Evolutionary conservation across 1,284 basidiomycete species (phyloP).

Genomic region (Fomitopsis palustris): DNA sequence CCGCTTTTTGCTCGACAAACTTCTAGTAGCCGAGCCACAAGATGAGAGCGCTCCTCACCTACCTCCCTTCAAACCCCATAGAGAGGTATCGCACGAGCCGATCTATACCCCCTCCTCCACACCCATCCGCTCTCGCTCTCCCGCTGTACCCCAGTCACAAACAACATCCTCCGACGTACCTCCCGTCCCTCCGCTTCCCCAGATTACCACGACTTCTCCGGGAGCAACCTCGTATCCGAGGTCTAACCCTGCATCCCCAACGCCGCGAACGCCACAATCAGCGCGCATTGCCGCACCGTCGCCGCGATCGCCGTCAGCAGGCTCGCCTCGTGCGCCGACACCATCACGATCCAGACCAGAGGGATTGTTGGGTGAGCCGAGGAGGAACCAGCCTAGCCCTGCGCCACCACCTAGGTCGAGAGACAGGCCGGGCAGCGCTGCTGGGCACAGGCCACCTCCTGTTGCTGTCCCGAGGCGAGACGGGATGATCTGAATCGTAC

Average conservation of each 20-base stretch:
- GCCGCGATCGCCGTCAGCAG: conserved; percentile 17
- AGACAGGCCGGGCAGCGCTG: conserved; percentile 56
- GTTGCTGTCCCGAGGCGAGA: conserved; percentile 29
- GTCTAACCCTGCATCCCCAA: conserved; percentile 12
- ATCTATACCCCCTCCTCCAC: conserved; percentile 26
- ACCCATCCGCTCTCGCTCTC: conserved; percentile 28
- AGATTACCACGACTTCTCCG: conserved; percentile 11
- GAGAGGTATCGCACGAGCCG: conserved; percentile 24
- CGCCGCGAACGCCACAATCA: conserved; percentile 17
- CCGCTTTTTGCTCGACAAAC: conserved; percentile 74
- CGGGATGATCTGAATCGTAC: conserved; percentile 24
- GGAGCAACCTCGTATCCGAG: conserved; percentile 6
- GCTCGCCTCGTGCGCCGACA: conserved; percentile 17
- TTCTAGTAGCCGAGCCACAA: conserved; percentile 56
- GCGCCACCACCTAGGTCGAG: conserved; percentile 56
- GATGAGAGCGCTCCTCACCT: conserved; percentile 16
- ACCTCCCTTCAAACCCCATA: conserved; percentile 34
- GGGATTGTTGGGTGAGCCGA: conserved; percentile 28
- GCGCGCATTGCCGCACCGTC: conserved; percentile 17
- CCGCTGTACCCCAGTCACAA: conserved; percentile 22
- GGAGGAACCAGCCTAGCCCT: conserved; percentile 31
- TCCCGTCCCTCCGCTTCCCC: conserved; percentile 20
- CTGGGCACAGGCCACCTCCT: conserved; percentile 40
- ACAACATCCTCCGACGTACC: conserved; percentile 22
- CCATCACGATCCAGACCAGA: conserved; percentile 17